Percentiles rank a stretch among this genome's conserved stretches.
phyloP scores from a whole-genome alignment of 2,329 filamentous ascomycete species.

The Escovopsis weberi region DNA sequence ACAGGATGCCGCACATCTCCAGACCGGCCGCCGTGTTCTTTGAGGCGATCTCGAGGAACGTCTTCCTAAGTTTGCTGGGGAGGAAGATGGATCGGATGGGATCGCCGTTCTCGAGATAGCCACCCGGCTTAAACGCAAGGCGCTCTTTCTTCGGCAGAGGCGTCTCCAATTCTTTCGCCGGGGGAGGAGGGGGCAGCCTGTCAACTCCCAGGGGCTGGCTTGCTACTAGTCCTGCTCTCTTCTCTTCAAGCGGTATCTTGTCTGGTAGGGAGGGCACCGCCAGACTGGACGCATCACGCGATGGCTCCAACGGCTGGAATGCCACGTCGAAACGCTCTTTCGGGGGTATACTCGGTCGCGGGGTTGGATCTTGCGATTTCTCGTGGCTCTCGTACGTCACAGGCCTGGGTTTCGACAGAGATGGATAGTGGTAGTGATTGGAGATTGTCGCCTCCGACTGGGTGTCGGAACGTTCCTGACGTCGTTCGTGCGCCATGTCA shows the following conservation, averaged over 20 bases:
- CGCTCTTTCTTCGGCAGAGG: constrained; percentile 34
- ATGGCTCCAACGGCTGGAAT: constrained; percentile 1
- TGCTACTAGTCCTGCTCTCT: constrained; percentile 2
- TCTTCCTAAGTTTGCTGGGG: constrained; percentile 55
- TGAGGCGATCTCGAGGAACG: constrained; percentile 60
- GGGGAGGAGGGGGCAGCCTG: constrained; percentile 5
- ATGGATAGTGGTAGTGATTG: constrained; percentile 39
- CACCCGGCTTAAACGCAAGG: constrained; percentile 58
- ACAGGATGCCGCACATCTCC: constrained; percentile 91
- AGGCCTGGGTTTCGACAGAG: constrained; percentile 36
- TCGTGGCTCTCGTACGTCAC: constrained; percentile 23
- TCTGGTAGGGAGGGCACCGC: constrained; percentile 16
- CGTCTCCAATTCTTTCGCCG: constrained; percentile 15
- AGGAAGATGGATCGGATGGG: constrained; percentile 81
- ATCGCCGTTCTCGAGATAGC: constrained; percentile 78
- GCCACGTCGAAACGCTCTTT: constrained; percentile 11
- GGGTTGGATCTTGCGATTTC: constrained; percentile 7
- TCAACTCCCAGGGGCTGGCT: constrained; percentile 7
- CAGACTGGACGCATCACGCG: constrained; percentile 6
- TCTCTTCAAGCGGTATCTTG: constrained; percentile 7
- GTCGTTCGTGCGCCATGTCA: constrained; percentile 20
- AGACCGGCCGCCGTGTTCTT: constrained; percentile 69
- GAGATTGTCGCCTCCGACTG: constrained; percentile 11
- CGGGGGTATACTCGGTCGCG: constrained; percentile 21
- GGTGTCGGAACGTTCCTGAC: constrained; percentile 5